These are phyloP conservation scores for Cercospora janseana DNA, from an alignment of 2,329 filamentous ascomycete species.

Conservation along the genomic window DNA sequence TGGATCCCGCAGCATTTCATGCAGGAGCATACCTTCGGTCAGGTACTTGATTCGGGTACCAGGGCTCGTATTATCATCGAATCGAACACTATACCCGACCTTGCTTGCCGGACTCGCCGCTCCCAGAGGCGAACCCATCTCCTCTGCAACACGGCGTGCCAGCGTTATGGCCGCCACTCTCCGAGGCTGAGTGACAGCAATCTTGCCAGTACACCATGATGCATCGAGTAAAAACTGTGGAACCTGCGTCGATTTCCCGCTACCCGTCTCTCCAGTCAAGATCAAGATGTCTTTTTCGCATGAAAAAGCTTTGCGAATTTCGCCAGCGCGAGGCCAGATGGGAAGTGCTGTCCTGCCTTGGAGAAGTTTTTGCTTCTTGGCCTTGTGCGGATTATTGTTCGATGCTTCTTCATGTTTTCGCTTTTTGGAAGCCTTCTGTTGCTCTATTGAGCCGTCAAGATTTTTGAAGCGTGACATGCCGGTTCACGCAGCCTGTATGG, in stretches of 20 bases:
- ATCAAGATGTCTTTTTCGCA: slow-evolving; percentile 68
- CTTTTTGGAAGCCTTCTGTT: slow-evolving; percentile 6
- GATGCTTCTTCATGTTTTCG: slow-evolving; percentile 12
- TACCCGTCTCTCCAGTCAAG: slow-evolving; percentile 89
- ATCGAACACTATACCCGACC: slow-evolving; percentile 93
- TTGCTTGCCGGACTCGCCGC: slow-evolving; percentile 57
- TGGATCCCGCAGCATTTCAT: slow-evolving; percentile 86
- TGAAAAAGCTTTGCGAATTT: slow-evolving; percentile 63
- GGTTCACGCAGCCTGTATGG: background rate
- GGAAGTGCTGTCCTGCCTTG: slow-evolving; percentile 53
- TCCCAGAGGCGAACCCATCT: slow-evolving; percentile 67
- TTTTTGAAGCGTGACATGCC: slow-evolving; percentile 11
- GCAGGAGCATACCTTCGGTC: slow-evolving; percentile 92
- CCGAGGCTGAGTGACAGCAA: slow-evolving; percentile 91
- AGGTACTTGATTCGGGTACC: slow-evolving; percentile 88
- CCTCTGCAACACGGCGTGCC: slow-evolving; percentile 80
- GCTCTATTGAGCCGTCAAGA: slow-evolving; percentile 13
- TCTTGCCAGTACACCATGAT: slow-evolving; percentile 78
- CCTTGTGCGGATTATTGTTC: background rate
- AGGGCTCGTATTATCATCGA: slow-evolving; percentile 80
- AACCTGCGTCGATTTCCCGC: slow-evolving; percentile 94
- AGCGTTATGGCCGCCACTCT: slow-evolving; percentile 91
- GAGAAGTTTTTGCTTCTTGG: slow-evolving; percentile 17
- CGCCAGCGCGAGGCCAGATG: slow-evolving; percentile 71
- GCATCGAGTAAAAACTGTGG: slow-evolving; percentile 83